Evolutionary conservation across 23 red algal species (phyloP).

Genomic region (Agarophyton chilense): DNA sequence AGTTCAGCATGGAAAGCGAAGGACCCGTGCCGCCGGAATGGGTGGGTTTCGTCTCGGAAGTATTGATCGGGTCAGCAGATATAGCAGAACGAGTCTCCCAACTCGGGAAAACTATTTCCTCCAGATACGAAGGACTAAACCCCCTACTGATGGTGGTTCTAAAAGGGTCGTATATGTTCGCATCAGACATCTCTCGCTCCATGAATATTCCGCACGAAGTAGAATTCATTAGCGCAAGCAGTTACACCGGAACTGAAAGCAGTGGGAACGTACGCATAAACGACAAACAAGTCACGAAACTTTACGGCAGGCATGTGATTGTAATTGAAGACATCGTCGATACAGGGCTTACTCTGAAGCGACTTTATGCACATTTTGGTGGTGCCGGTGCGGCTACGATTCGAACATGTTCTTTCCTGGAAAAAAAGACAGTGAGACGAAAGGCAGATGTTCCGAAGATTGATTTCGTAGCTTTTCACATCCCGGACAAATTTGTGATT

Average conservation of each 20-base stretch:
- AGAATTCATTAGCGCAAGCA: slow-evolving; percentile 83
- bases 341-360: slow-evolving; percentile 85
- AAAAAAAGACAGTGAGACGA: slow-evolving; percentile 79
- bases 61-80: slow-evolving; percentile 51
- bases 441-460: slow-evolving; percentile 56
- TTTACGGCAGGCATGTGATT: slow-evolving; percentile 81
- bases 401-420: slow-evolving; percentile 74
- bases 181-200: slow-evolving; percentile 82
- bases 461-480: slow-evolving; percentile 87
- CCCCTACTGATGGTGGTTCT: slow-evolving; percentile 82
- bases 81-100: slow-evolving; percentile 47
- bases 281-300: slow-evolving; percentile 67
- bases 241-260: slow-evolving; percentile 81
- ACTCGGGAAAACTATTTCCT: slow-evolving; percentile 41
- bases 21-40: slow-evolving; percentile 54
- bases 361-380: slow-evolving; percentile 48
- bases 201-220: slow-evolving; percentile 61
- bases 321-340: slow-evolving; percentile 99
- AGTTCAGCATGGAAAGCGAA: slow-evolving; percentile 1
- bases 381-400: slow-evolving; percentile 63
- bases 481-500: slow-evolving; percentile 93
- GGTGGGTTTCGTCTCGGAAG: slow-evolving; percentile 38
- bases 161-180: slow-evolving; percentile 91
- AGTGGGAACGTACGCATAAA: slow-evolving; percentile 73
- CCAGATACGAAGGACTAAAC: slow-evolving; percentile 49